These are phyloP conservation scores for Pleurotus salmoneostramineus DNA, from an alignment of 768 basidiomycete species.

Conservation along the genomic window DNA sequence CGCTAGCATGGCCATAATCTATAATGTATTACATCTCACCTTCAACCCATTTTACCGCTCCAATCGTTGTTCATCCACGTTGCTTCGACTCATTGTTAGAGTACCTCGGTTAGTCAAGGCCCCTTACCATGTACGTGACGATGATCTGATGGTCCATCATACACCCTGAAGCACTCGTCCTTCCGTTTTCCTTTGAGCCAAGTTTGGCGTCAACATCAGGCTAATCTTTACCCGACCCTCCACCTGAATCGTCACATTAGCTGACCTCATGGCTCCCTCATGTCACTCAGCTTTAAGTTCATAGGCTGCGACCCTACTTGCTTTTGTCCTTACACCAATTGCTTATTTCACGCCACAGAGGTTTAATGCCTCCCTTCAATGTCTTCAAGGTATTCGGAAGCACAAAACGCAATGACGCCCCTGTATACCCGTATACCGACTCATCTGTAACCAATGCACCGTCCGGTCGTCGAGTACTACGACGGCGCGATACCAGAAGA, in stretches of 20 bases:
- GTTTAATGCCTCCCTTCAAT: conserved; percentile 17
- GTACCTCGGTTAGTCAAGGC: neutral
- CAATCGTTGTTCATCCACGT: neutral
- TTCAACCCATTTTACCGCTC: neutral
- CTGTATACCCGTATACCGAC: neutral
- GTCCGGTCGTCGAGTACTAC: neutral
- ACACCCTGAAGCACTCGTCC: neutral
- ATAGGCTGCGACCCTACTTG: neutral
- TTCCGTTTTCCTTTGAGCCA: neutral
- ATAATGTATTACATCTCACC: neutral
- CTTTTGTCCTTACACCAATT: neutral
- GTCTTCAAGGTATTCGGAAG: conserved; percentile 20
- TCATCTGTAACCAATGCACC: neutral
- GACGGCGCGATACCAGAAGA: neutral
- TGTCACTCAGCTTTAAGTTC: conserved; percentile 6
- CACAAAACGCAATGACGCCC: conserved; percentile 12
- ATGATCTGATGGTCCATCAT: neutral
- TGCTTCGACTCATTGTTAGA: neutral
- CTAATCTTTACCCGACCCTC: neutral
- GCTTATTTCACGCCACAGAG: neutral
- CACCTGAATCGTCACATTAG: neutral
- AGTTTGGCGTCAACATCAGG: too few species aligned
- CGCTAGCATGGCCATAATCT: neutral
- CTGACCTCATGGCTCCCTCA: conserved; percentile 8
- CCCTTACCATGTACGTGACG: neutral